Base-by-base conservation (phyloP, 805 yeast species). In the Hanseniaspora singularis region DNA sequence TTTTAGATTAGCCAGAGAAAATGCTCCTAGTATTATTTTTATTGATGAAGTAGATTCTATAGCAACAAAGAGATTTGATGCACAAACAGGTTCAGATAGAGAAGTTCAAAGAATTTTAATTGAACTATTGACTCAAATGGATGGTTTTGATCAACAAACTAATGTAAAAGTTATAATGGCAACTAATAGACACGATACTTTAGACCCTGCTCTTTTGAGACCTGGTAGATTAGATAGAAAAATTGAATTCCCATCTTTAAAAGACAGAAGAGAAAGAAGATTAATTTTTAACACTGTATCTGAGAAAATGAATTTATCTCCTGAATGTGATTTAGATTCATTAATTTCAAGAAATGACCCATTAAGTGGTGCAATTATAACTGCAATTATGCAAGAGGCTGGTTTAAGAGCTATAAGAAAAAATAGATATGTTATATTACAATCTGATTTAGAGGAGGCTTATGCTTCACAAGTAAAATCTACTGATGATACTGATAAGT, bases 301-400 rank as follows among this genome's bases (percentile, higher is more conserved):
- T 7, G 73, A 92, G n/a, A 86, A 82, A 60, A 92, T 92, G 99
- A 82, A 96, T 7, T 72, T 92, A 54, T 94, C 98, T 3, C 99
- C 99, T 22, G 99, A 92, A 66, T 95, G 78, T 44, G 99, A 92
- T 63, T 73, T 92, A 57, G 98, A 94, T 66, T 81, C 96, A 19
- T 74, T 92, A 56, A 89, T 92, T 55, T 77, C 87, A 57, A 81
- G 99, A 65, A 92, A 92, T 61, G 98, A 92, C 63, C 95, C 98
- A 33, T 70, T 94, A 50, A 85, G 96, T 31, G 99, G 99, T 60
- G 98, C 95, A 11, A 76, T 89, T 49, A 92, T 92, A 61, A 97
- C 99, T 14, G 98, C 98, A 15, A 89, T 92, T 55, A 92, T 92
- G 98, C 99, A 92, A 73, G 99, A 94, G 68, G 99, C 99, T 24